Evolutionary conservation across 345 rosid species (phyloP).

Genomic region (Murraya koenigii): DNA sequence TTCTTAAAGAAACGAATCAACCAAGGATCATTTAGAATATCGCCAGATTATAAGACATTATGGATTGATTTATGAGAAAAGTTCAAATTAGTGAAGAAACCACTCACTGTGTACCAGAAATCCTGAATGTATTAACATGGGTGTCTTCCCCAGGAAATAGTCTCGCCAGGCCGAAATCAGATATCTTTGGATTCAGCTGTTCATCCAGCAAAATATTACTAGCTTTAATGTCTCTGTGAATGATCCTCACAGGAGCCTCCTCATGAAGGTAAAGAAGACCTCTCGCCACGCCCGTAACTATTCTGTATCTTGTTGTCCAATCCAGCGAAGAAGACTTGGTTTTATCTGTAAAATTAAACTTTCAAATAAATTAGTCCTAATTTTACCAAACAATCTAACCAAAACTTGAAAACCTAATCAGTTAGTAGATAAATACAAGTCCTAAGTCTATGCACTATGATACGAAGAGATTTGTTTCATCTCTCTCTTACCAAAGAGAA

Average conservation of each 20-base stretch:
- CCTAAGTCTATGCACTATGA: neutral
- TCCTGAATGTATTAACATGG: slow-evolving; percentile 62
- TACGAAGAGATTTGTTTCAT: neutral
- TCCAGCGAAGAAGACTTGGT: slow-evolving; percentile 44
- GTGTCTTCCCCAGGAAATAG: slow-evolving; percentile 86
- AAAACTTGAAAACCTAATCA: neutral
- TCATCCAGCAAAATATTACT: slow-evolving; percentile 70
- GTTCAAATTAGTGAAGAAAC: slow-evolving; percentile 10
- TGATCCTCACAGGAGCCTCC: slow-evolving; percentile 75
- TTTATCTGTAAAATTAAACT: slow-evolving; percentile 41
- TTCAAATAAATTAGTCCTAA: neutral
- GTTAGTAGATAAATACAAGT: neutral
- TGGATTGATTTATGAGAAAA: neutral
- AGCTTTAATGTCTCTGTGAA: slow-evolving; percentile 79
- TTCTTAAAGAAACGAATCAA: slow-evolving; percentile 2
- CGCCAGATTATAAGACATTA: neutral
- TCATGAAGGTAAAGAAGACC: slow-evolving; percentile 78
- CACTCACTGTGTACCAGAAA: slow-evolving; percentile 90
- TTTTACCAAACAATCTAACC: neutral
- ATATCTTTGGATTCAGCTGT: slow-evolving; percentile 69
- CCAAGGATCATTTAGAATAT: neutral
- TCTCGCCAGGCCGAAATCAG: slow-evolving; percentile 86
- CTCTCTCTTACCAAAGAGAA: slow-evolving; percentile 56
- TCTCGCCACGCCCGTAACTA: slow-evolving; percentile 67
- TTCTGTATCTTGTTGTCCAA: slow-evolving; percentile 58